Evolutionary conservation across 1,284 basidiomycete species (phyloP).

Genomic region (Wallemia ichthyophaga): DNA sequence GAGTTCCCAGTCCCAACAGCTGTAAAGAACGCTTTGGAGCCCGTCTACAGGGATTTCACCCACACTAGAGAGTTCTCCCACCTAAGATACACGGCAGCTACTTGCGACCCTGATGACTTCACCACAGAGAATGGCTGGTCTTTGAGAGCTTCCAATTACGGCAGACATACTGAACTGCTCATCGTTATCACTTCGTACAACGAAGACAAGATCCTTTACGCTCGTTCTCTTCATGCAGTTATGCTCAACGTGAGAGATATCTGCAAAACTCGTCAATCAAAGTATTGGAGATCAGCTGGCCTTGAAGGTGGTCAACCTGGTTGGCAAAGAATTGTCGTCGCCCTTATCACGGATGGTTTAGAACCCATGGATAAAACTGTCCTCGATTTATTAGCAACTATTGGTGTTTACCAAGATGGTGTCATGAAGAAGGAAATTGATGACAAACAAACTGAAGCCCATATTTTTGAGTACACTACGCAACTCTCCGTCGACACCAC

Average conservation of each 20-base stretch:
- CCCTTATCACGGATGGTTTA: conserved; percentile 61
- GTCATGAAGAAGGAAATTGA: conserved; percentile 79
- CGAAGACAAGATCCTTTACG: conserved; percentile 81
- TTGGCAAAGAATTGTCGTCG: conserved; percentile 76
- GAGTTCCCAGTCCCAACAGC: conserved; percentile 23
- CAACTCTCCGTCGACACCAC: conserved; percentile 42
- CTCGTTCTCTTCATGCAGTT: conserved; percentile 71
- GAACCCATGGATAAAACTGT: conserved; percentile 89
- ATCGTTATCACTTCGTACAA: conserved; percentile 87
- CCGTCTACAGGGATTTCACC: not conserved
- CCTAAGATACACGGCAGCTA: conserved; percentile 40
- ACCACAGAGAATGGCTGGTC: conserved; percentile 42
- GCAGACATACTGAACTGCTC: conserved; percentile 67
- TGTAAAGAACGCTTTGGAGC: conserved; percentile 4
- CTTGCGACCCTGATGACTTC: conserved; percentile 84
- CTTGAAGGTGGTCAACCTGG: conserved; percentile 61
- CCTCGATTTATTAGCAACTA: conserved; percentile 54
- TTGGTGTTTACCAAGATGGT: conserved; percentile 41
- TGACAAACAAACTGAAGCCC: conserved; percentile 60
- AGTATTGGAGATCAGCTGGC: conserved; percentile 48
- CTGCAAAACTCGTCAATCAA: conserved; percentile 76
- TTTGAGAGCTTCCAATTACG: conserved; percentile 53
- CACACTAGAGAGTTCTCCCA: not conserved
- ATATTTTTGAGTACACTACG: conserved; percentile 45
- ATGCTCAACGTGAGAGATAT: conserved; percentile 98